Evolutionary conservation across 768 basidiomycete species (phyloP), one percentile per base, ranked within the genome.

Genomic region (Chalciporus chontae): DNA sequence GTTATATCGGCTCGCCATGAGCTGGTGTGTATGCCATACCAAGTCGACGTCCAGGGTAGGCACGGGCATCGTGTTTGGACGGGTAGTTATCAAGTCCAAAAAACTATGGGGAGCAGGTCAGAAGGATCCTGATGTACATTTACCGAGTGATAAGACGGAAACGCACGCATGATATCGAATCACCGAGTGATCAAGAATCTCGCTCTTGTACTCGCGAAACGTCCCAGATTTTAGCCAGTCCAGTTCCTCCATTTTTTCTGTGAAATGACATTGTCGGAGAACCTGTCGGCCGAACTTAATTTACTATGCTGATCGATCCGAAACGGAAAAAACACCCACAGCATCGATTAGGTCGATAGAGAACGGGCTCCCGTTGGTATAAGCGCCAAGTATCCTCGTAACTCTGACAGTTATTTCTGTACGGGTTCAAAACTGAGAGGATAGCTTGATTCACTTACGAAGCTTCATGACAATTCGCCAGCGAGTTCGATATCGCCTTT

Each of bases 1-100:
- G 5, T 61, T 57, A 56, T 87, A 87, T 32, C 69, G 67, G 2
- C 48, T 50, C 0, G 72, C 71, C 60, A 76, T 69, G 5, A 87
- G 72, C 54, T 87, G 85, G 50, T 88, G 85, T 0, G 84, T 84
- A 54, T 90, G 87, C 85, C 86, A 87, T 4, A 76, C 79, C 17
- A 90, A 70, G 54, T 88, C 87, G 32, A 89, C 85, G 52, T 87
- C 85, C n/a, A 88, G 63, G 1, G 84, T 85, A 10, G 83, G 81
- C 3, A 83, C 80, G 34, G 75, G 70, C 61, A 79, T 74, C 0
- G 70, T 60, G 8, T 57, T 57, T 1, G 77, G 72, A 0, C 69
- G 70, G 2, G 72, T 71, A 13, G 75, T 62, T 65, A 80, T 73
- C 24, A 85, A 62, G 50, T 83, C 81, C 8, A 86, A 69, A 64